phyloP scores from a whole-genome alignment of 2,329 filamentous ascomycete genomes.

The Delphinella strobiligena region DNA sequence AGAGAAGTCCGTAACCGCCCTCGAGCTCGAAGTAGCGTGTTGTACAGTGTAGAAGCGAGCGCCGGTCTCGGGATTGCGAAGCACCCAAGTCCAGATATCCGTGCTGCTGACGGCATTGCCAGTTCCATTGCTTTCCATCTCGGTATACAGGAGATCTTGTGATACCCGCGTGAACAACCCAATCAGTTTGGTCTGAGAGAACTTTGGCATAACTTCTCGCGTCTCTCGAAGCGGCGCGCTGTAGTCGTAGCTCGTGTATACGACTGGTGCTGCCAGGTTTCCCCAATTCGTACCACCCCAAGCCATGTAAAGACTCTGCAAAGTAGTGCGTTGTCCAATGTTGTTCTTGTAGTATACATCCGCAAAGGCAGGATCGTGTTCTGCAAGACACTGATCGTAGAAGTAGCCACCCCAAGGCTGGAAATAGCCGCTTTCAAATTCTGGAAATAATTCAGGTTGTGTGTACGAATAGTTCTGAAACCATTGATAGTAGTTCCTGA shows the following conservation, averaged over 20 bases:
- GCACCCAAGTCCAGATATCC: constrained; percentile 41
- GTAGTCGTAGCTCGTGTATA: constrained; percentile 51
- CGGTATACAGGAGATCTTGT: constrained; percentile 43
- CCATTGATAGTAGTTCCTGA: constrained; percentile 37
- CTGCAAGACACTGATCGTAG: constrained; percentile 41
- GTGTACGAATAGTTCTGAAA: constrained; percentile 24
- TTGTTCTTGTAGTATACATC: constrained; percentile 54
- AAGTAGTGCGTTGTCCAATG: constrained; percentile 47
- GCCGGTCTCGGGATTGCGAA: constrained; percentile 47
- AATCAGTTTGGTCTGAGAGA: constrained; percentile 51
- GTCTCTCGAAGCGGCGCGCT: constrained; percentile 50
- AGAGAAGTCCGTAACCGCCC: constrained; percentile 40
- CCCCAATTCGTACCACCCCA: constrained; percentile 56
- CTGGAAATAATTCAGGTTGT: constrained; percentile 45
- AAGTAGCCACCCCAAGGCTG: constrained; percentile 46
- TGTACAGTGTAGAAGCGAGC: constrained; percentile 48
- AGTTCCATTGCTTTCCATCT: constrained; percentile 38
- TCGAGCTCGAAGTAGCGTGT: constrained; percentile 42
- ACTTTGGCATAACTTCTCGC: constrained; percentile 46
- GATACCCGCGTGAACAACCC: constrained; percentile 49
- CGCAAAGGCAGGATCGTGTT: constrained; percentile 45
- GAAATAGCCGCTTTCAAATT: constrained; percentile 49
- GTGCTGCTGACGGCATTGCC: constrained; percentile 33
- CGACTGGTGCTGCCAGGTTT: constrained; percentile 44
- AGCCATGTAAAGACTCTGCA: constrained; percentile 52